Conservation (phyloP, 345 rosid species). For the Combretum micranthum region DNA sequence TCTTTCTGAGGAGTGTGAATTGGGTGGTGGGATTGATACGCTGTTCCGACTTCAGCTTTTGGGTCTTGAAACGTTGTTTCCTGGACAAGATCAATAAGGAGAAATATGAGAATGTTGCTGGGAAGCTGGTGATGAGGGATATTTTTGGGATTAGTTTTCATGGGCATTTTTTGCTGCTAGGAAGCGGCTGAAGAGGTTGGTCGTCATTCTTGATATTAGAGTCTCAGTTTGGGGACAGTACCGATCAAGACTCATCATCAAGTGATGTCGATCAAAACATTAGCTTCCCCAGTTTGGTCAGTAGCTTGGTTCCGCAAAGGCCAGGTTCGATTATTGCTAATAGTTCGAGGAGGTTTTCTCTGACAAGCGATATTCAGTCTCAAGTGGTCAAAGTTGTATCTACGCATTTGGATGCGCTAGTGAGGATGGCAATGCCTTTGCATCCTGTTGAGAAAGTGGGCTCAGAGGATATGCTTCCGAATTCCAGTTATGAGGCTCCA, state of each 20-base stretch:
- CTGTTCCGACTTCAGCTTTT: slow-evolving; percentile 70
- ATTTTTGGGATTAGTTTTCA: slow-evolving; percentile 73
- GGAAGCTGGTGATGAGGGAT: slow-evolving; percentile 66
- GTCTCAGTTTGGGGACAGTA: slow-evolving; percentile 38
- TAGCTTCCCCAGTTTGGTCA: slow-evolving; percentile 39
- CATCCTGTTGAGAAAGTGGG: slow-evolving; percentile 24
- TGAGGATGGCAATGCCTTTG: slow-evolving; percentile 14
- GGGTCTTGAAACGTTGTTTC: slow-evolving; percentile 66
- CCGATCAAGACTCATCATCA: slow-evolving; percentile 20
- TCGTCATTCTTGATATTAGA: slow-evolving; percentile 61
- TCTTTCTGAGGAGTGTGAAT: slow-evolving; percentile 33
- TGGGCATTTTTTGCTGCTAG: slow-evolving; percentile 76
- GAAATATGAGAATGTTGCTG: slow-evolving; percentile 68
- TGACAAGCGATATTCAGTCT: slow-evolving; percentile 43
- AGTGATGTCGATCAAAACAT: slow-evolving; percentile 29
- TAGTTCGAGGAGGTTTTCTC: slow-evolving; percentile 33
- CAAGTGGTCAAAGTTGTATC: slow-evolving; percentile 57
- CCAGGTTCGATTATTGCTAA: slow-evolving; percentile 25
- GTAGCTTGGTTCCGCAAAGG: slow-evolving; percentile 50
- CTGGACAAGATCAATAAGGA: slow-evolving; percentile 62
- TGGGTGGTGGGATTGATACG: slow-evolving; percentile 19
- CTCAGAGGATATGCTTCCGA: slow-evolving; percentile 24
- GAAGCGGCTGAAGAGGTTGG: slow-evolving; percentile 70
- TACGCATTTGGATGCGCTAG: slow-evolving; percentile 29
- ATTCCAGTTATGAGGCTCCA: slow-evolving; percentile 40